phyloP scores from a whole-genome alignment of 371 early-diverging fungal species.

The Cokeromyces recurvatus region DNA sequence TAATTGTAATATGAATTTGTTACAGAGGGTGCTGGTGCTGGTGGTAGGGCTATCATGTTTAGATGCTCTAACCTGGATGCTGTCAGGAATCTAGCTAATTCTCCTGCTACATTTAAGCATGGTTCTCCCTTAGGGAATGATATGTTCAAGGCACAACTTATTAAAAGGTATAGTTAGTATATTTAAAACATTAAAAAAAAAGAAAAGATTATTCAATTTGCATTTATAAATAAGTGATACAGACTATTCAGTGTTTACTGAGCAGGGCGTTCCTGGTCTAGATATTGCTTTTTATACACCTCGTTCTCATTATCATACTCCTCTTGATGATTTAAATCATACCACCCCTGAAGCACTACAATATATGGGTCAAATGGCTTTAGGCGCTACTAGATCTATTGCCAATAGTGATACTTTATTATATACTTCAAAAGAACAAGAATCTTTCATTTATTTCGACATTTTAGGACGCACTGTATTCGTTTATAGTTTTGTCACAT shows the following conservation, averaged over 20 bases:
- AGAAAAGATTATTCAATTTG: background rate
- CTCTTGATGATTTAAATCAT: conserved; percentile 51
- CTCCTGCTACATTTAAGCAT: conserved; percentile 20
- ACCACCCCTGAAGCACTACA: conserved; percentile 46
- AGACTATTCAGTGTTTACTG: conserved; percentile 62
- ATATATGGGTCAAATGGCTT: conserved; percentile 60
- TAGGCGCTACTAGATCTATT: conserved; percentile 34
- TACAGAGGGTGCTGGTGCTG: conserved; percentile 73
- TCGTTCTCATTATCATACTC: conserved; percentile 70
- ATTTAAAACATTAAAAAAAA: background rate
- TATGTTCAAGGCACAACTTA: conserved; percentile 54
- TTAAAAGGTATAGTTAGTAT: conserved; percentile 68
- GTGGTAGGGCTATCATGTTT: conserved; percentile 72
- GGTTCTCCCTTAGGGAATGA: conserved; percentile 65
- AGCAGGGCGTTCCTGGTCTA: conserved; percentile 61
- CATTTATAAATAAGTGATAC: conserved; percentile 49
- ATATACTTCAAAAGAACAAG: conserved; percentile 12
- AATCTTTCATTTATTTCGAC: conserved; percentile 48
- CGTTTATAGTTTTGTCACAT: conserved; percentile 40
- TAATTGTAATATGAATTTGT: too few relatives aligned
- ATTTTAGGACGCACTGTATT: conserved; percentile 48
- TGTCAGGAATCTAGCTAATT: conserved; percentile 36
- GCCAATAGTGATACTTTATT: conserved; percentile 37
- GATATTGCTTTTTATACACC: conserved; percentile 72
- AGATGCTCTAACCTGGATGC: conserved; percentile 53